Conservation (phyloP, 2,329 filamentous ascomycete species). For the Colletotrichum somersetense region DNA sequence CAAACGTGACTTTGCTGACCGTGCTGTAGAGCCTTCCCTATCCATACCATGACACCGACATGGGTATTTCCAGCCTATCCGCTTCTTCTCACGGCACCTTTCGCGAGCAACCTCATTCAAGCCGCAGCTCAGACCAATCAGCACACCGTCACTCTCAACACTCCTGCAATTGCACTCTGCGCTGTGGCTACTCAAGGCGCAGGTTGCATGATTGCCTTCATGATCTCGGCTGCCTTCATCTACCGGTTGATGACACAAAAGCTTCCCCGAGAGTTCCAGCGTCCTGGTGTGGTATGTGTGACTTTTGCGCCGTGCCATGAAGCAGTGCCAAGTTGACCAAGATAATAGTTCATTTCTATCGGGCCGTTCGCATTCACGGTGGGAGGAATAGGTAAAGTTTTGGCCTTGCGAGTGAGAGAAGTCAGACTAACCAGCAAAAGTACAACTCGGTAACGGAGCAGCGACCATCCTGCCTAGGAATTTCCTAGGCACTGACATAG, state of each 20-base stretch:
- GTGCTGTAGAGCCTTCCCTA: conserved; percentile 64
- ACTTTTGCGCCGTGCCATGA: conserved; percentile 24
- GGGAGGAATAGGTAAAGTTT: conserved; percentile 56
- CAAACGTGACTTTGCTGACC: conserved; percentile 3
- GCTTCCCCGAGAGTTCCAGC: conserved; percentile 78
- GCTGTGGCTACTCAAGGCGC: conserved; percentile 66
- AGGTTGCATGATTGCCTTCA: conserved; percentile 72
- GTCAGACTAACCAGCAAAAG: conserved; percentile 44
- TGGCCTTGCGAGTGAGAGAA: neutral
- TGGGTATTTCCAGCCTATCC: conserved; percentile 93
- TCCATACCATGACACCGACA: conserved; percentile 87
- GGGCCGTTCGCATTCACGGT: conserved; percentile 76
- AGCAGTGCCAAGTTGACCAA: neutral
- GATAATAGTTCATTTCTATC: conserved; percentile 77
- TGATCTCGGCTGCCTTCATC: conserved; percentile 87
- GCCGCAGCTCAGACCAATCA: conserved; percentile 50
- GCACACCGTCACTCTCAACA: conserved; percentile 51
- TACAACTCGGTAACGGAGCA: conserved; percentile 60
- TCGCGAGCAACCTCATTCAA: conserved; percentile 71
- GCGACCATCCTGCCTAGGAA: conserved; percentile 57
- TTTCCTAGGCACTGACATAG: conserved; percentile 58
- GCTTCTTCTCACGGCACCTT: conserved; percentile 80
- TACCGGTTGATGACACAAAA: conserved; percentile 92
- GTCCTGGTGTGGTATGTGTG: conserved; percentile 75
- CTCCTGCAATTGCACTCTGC: conserved; percentile 61